Base-by-base conservation (phyloP, 495 filamentous ascomycete genomes). In the Aspergillus saccharolyticus region DNA sequence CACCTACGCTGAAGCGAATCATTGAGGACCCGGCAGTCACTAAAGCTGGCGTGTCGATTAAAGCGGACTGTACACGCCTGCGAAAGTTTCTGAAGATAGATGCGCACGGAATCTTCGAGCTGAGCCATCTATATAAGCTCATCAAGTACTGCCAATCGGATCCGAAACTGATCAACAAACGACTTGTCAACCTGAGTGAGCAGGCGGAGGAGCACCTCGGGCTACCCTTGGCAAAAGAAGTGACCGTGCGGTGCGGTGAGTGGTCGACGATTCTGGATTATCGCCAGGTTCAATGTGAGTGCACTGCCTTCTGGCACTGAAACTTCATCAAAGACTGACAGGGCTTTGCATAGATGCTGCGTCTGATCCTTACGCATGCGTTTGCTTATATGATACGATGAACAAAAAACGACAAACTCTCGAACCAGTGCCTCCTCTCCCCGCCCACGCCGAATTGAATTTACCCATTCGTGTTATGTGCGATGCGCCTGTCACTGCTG, bases 41-140 rank as follows among this genome's bases (percentile, higher is more conserved):
- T 7, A 96, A 96, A 71, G 77, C 80, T n/a, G 91, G 91, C 28
- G 90, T 96, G 1, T 73, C 78, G 22, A 84, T 90, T 61, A 85
- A 84, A 69, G 87, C 79, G 9, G 91, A 96, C 64, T 83, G 82
- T 57, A 85, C 82, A 0, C 80, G 91, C 47, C 63, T 96, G 16
- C 75, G 79, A 7, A 85, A 83, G n/a, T 85, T 73, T 58, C 76
- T 95, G 10, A 70, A 70, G 0, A 77, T 96, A 52, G 63, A 88
- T 16, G 73, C 84, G 0, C 78, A 72, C 28, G 85, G 88, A 2
- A 74, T 88, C 18, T 84, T 93, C 44, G 91, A 96, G 64, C 79
- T 96, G 8, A 91, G 86, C 59, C 86, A 94, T 66, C 68, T 96
- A 9, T 84, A 89, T 71, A 90, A 83, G 63, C 70, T 96, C 22